Conservation (phyloP, 768 basidiomycete genomes). For the Cyathus striatus region DNA sequence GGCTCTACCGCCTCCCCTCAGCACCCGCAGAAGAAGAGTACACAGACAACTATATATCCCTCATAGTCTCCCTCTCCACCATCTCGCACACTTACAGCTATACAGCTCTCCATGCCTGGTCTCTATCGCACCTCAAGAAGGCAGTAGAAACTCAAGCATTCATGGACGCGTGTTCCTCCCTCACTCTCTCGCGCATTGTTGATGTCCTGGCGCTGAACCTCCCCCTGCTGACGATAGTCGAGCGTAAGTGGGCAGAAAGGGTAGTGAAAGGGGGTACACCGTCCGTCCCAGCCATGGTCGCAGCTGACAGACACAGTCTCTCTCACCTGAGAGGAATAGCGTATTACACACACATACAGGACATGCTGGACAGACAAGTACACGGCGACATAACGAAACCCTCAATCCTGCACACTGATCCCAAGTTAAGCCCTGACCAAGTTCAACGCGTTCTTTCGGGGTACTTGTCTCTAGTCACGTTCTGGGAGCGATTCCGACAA, state of each 20-base stretch:
- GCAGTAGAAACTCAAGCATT: constrained; percentile 18
- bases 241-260: constrained; percentile 23
- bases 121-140: constrained; percentile 24
- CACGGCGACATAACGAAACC: constrained; percentile 16
- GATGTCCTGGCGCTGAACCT: constrained; percentile 17
- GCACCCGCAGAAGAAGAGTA: constrained; percentile 22
- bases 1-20: constrained; percentile 15
- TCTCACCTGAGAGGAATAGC: constrained; percentile 26
- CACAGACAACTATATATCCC: constrained; percentile 21
- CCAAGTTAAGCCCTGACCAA: constrained; percentile 30
- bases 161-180: constrained; percentile 28
- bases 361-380: constrained; percentile 24
- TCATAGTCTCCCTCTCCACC: constrained; percentile 37
- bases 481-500: constrained; percentile 28
- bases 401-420: constrained; percentile 26
- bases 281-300: constrained; percentile 31
- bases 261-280: constrained; percentile 23
- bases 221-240: constrained; percentile 17
- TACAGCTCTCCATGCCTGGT: constrained; percentile 38
- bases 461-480: constrained; percentile 27
- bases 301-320: constrained; percentile 26
- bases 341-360: constrained; percentile 32
- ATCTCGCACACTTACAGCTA: constrained; percentile 48
- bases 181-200: constrained; percentile 22
- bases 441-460: constrained; percentile 29